Evolutionary conservation across 2,329 filamentous ascomycete genomes (phyloP).

Genomic region (Colletotrichum musae): DNA sequence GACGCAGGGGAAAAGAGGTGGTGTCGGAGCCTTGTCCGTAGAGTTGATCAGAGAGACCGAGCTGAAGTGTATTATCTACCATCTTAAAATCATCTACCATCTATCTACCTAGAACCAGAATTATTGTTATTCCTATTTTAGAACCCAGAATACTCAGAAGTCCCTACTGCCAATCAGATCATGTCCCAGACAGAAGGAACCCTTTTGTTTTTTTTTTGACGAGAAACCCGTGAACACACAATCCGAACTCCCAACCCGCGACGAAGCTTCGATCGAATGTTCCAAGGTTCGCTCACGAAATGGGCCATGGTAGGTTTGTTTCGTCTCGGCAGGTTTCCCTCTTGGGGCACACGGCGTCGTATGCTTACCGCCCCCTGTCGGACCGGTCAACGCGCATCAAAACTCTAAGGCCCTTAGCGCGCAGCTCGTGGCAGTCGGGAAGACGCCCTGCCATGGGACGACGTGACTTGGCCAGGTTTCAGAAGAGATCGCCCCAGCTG

Average conservation of each 20-base stretch:
- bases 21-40: neutral
- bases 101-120: too few relatives aligned
- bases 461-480: constrained; percentile 5
- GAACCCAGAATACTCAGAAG: neutral
- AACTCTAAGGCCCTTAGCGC: neutral
- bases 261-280: too few relatives aligned
- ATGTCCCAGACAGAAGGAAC: too few relatives aligned
- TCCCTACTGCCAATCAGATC: too few relatives aligned
- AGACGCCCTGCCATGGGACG: constrained; percentile 14
- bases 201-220: too few relatives aligned
- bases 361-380: neutral
- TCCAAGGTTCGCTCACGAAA: neutral
- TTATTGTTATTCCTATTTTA: neutral
- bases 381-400: constrained; percentile 4
- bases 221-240: too few relatives aligned
- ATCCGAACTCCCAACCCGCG: too few relatives aligned
- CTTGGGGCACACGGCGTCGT: neutral
- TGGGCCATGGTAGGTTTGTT: neutral
- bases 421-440: neutral
- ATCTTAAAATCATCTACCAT: too few relatives aligned
- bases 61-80: neutral
- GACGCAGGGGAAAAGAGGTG: neutral
- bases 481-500: neutral
- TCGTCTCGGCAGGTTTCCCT: neutral
- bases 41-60: neutral